Base-by-base conservation (phyloP, 768 basidiomycete genomes). In the Steccherinum ochraceum region DNA sequence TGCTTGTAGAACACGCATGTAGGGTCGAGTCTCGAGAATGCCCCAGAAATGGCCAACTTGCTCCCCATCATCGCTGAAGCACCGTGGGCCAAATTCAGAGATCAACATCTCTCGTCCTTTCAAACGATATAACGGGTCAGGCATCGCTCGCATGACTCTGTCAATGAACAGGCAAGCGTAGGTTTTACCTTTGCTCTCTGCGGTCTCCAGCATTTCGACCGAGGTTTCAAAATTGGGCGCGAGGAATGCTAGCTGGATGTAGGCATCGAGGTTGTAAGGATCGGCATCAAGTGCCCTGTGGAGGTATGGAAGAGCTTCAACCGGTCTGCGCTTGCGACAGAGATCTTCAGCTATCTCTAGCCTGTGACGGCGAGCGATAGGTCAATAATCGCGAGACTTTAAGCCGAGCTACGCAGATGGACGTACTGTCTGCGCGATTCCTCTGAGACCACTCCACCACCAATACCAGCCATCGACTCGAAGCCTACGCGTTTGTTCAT, bases 1-100 rank as follows among this genome's bases (percentile, higher is more conserved):
- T 1, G 70, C 68, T 49, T 70, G 67, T 5, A 75, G 59, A 5
- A 74, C 62, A 7, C 74, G 71, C 70, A 76, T 75, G 54, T 76
- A 75, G 5, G 73, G 75, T 0, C 74, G 64, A 5, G 74, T 73
- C 52, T 69, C 65, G 5, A 70, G 40, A 5, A 74, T 58, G 13
- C 53, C 52, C 67, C 68, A 71, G 55, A 73, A 77, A 4, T 58
- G 53, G 7, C 71, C 72, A 4, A 70, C 69, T 21, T 60, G 47
- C 5, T 61, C 54, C 4, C 67, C 58, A n/a, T 57, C 57, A 47
- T 71, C 71, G n/a, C 71, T 64, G 51, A 77, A 75, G 49, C 63
- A 69, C 12, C 65, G 55, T 1, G 60, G 45, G 2, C 72, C 69
- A 2, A 73, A 55, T 18, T 52, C 51, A 10, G 54, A 48, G 23